Conservation (phyloP, 2,329 filamentous ascomycete genomes). For the Monosporascus sp. region DNA sequence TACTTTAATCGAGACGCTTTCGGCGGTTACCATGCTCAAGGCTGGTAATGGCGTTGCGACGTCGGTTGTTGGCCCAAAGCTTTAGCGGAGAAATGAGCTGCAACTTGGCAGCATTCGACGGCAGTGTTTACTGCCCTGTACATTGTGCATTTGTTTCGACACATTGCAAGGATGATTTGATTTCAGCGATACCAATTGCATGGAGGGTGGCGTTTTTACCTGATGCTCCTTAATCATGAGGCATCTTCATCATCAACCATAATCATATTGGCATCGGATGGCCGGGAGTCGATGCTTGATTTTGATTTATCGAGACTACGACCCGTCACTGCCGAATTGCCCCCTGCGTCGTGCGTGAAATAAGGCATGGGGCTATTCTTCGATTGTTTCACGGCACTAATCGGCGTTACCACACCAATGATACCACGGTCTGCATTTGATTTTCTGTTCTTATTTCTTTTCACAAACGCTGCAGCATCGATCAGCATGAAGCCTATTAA, state of each 20-base stretch:
- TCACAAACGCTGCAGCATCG: not conserved
- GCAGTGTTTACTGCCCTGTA: conserved; percentile 22
- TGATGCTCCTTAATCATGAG: conserved; percentile 22
- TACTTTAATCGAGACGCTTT: conserved; percentile 77
- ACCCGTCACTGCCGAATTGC: conserved; percentile 10
- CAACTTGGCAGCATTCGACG: conserved; percentile 9
- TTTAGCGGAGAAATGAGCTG: conserved; percentile 2
- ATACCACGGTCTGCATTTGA: conserved; percentile 29
- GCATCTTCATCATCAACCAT: conserved; percentile 15
- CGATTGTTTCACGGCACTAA: conserved; percentile 18
- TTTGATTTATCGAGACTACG: conserved; percentile 6
- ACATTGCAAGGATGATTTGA: conserved; percentile 27
- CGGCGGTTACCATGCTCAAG: conserved; percentile 77
- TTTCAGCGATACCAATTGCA: conserved; percentile 28
- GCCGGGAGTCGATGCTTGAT: conserved; percentile 6
- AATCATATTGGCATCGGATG: conserved; percentile 16
- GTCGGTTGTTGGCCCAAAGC: conserved; percentile 7
- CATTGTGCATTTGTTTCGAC: conserved; percentile 19
- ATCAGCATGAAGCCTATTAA: not conserved
- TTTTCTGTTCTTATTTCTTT: conserved; percentile 8
- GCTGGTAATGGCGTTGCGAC: conserved; percentile 61
- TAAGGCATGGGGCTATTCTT: conserved; percentile 14
- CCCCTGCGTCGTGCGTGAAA: conserved; percentile 10
- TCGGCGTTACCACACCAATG: conserved; percentile 27
- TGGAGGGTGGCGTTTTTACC: conserved; percentile 23